Base-by-base conservation (phyloP, 805 yeast species). In the Yamadazyma laniorum region DNA sequence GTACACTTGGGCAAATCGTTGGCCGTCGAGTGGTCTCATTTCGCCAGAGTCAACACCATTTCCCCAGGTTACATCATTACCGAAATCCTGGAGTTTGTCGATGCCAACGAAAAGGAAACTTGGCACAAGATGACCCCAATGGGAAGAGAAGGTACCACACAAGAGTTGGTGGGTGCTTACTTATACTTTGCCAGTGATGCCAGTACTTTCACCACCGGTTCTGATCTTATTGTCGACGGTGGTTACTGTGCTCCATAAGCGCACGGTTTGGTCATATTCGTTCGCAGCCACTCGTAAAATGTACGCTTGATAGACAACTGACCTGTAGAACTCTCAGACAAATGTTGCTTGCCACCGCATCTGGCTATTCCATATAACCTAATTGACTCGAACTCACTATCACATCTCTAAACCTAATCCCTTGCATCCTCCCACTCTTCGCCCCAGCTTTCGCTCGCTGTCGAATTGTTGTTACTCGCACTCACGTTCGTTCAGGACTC, bases 11-110 rank as follows among this genome's bases (percentile, higher is more conserved):
- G 69, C 36, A 63, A 56, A 48, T 67, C 72, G 5, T 61, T 69
- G 46, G 72, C 74, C 6, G 65, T 69, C 18, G 74, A 69, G 51
- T 69, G 74, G 74, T 71, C 64, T 30, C 65, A 80, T 1, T 68
- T 70, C 42, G 70, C 65, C 23, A 54, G 74, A 49, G 70, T 66
- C 35, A 68, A 68, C 54, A 52, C 71, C 22, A 44, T 69, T 27
- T 63, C 70, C 14, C 74, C 74, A 11, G 74, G 74, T 22, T 69
- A 69, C 53, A 63, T 69, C 34, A 44, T 39, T 19, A 69, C 74
- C 9, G 72, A 66, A 17, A 63, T 69, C 34, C 52, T 66, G 6
- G 63, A 60, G 35, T 68, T 68, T 42, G 67, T 55, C 15, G 53
- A 55, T 18, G 50, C 50, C 2, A 62, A 59, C 8, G 45, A 58